phyloP scores from a whole-genome alignment of 257 asterid species.

The Gynochthodes officinalis region DNA sequence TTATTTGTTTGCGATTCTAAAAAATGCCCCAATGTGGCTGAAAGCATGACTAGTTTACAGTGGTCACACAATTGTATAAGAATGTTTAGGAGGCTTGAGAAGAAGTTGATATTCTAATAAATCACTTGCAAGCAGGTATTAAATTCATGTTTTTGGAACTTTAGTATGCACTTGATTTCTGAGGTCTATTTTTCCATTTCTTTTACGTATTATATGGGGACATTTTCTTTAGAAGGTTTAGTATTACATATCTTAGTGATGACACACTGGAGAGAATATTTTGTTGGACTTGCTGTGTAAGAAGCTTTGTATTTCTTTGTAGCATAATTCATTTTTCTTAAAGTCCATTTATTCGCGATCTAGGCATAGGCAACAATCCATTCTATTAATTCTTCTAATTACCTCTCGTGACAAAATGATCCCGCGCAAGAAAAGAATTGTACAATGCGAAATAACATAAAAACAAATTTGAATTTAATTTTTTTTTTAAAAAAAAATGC shows the following conservation, averaged over 20 bases:
- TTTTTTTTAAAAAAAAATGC: too few species aligned
- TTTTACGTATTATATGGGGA: background rate
- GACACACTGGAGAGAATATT: background rate
- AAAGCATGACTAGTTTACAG: background rate
- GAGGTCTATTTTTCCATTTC: background rate
- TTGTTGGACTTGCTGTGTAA: background rate
- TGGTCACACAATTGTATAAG: background rate
- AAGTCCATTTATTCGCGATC: too few species aligned
- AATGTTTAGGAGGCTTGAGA: background rate
- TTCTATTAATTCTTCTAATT: too few species aligned
- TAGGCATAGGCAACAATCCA: too few species aligned
- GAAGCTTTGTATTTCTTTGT: too few species aligned
- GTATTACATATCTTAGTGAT: background rate
- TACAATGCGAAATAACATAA: too few species aligned
- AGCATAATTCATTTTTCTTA: too few species aligned
- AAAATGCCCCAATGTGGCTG: background rate
- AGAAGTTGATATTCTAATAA: too few species aligned
- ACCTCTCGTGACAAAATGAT: too few species aligned
- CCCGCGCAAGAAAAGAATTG: too few species aligned
- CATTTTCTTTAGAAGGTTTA: background rate
- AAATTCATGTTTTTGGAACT: background rate
- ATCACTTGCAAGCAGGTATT: background rate
- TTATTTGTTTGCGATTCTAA: background rate
- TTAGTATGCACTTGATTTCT: too few species aligned
- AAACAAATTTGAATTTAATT: too few species aligned